Conservation (phyloP, 2,329 filamentous ascomycete species). For the Neobulgaria alba region DNA sequence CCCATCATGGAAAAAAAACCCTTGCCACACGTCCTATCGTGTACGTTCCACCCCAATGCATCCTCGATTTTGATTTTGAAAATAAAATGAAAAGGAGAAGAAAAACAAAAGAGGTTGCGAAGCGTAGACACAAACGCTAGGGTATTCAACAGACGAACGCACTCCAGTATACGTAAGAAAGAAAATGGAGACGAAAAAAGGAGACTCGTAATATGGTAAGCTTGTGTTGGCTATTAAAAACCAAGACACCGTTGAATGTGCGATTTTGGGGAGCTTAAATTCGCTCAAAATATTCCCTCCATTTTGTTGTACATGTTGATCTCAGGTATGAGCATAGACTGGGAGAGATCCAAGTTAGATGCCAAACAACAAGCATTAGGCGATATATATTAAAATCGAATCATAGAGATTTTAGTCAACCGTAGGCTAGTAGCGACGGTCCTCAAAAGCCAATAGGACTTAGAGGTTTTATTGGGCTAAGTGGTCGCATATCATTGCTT, state of each 20-base stretch:
- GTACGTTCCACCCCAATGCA: no score
- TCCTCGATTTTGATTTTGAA: no score
- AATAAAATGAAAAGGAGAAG: no score
- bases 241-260: not conserved
- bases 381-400: not conserved
- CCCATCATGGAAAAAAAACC: no score
- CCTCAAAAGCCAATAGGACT: slow-evolving; percentile 48
- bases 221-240: not conserved
- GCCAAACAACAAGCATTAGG: no score
- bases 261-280: not conserved
- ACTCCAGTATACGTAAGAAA: not conserved
- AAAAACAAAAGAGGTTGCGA: not conserved
- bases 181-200: not conserved
- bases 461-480: slow-evolving; percentile 59
- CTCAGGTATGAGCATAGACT: not conserved
- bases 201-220: not conserved
- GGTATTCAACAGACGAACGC: not conserved
- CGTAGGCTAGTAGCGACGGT: not conserved
- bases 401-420: not conserved
- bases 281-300: not conserved
- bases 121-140: not conserved
- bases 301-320: not conserved
- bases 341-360: no score
- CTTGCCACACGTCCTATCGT: no score
- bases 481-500: slow-evolving; percentile 30